phyloP scores from a whole-genome alignment of 192 early-diverging fungal genomes.

The Geranomyces variabilis region DNA sequence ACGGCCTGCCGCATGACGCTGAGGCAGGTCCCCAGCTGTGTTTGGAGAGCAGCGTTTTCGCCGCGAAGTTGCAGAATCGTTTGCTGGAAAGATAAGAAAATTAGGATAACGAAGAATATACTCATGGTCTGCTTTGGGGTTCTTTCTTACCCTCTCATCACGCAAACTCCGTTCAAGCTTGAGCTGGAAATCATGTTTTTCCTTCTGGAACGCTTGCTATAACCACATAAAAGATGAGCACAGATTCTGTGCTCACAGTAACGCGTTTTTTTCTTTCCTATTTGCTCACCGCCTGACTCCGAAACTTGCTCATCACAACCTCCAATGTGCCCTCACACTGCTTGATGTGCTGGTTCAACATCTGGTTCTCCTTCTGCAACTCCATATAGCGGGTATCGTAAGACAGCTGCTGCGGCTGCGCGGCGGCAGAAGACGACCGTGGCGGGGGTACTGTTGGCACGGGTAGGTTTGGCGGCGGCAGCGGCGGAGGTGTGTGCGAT shows the following conservation, averaged over 20 bases:
- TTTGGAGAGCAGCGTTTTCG: constrained; percentile 35
- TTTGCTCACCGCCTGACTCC: constrained; percentile 49
- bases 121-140: too few species aligned
- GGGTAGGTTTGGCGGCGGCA: too few species aligned
- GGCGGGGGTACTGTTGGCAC: too few species aligned
- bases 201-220: constrained; percentile 48
- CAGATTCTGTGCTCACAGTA: too few species aligned
- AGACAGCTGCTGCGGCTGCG: neutral
- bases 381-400: constrained; percentile 40
- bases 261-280: neutral
- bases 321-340: constrained; percentile 61
- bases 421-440: too few species aligned
- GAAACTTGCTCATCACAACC: constrained; percentile 56
- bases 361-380: constrained; percentile 52
- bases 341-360: constrained; percentile 52
- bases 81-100: too few species aligned
- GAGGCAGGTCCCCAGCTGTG: constrained; percentile 33
- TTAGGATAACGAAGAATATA: neutral
- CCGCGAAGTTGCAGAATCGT: constrained; percentile 16
- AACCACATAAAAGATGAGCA: neutral
- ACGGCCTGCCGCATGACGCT: constrained; percentile 35
- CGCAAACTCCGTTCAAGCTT: constrained; percentile 36
- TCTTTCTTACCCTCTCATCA: constrained; percentile 39
- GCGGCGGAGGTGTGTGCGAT: neutral
- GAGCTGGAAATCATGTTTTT: constrained; percentile 42